These are phyloP conservation scores for cucumber (Cucumis sativus) DNA, from an alignment of 306 rosid species.

Conservation along the genomic window Cucumber_9930_V3 NC_026657.2:30063501-30064000, in stretches of 20 bases:
- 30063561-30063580: neutral
- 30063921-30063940: constrained; percentile 39
- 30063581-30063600: neutral
- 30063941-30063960: constrained; percentile 33
- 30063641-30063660: neutral
- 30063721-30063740: neutral
- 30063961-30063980: constrained; percentile 25
- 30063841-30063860: constrained; percentile 17
- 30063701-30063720: neutral
- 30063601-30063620: neutral
- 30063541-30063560: neutral
- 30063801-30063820: neutral
- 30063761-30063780: neutral
- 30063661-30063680: neutral
- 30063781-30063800: neutral
- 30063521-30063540: neutral
- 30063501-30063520: neutral
- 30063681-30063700: neutral
- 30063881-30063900: constrained; percentile 41
- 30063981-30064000: constrained; percentile 30
- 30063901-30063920: constrained; percentile 25
- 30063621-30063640: no score
- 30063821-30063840: neutral
- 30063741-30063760: neutral
- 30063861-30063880: constrained; percentile 32